These are phyloP conservation scores for Taxillus chinensis DNA, from an alignment of 164 flowering plant species.

Conservation along the genomic window DNA sequence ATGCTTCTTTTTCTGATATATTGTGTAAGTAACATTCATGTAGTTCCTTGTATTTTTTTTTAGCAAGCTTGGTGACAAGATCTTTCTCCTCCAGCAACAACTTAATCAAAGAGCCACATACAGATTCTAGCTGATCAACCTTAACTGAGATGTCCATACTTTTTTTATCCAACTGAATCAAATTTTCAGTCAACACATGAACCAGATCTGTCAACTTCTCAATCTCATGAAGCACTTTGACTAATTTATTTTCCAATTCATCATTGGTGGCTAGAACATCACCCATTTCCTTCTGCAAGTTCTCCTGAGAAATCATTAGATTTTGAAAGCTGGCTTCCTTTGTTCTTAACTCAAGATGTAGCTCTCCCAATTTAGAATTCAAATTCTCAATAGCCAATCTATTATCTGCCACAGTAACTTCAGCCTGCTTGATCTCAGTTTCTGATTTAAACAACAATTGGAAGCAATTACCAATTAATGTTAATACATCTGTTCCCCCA, in stretches of 20 bases:
- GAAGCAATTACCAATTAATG: too few species aligned
- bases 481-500: too few species aligned
- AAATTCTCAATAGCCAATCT: slow-evolving; percentile 35
- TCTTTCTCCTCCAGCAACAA: slow-evolving; percentile 47
- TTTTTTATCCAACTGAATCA: slow-evolving; percentile 52
- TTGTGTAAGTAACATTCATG: slow-evolving; percentile 24
- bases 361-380: slow-evolving; percentile 38
- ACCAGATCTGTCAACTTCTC: slow-evolving; percentile 38
- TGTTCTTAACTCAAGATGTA: slow-evolving; percentile 32
- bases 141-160: slow-evolving; percentile 35
- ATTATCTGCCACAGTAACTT: slow-evolving; percentile 39
- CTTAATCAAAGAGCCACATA: slow-evolving; percentile 38
- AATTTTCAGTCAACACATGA: slow-evolving; percentile 24
- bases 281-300: slow-evolving; percentile 54
- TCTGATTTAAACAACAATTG: slow-evolving; percentile 29
- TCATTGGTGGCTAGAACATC: slow-evolving; percentile 40
- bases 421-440: slow-evolving; percentile 44
- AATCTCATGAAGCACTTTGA: slow-evolving; percentile 37
- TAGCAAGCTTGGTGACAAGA: slow-evolving; percentile 36
- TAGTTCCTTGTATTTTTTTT: slow-evolving; percentile 34
- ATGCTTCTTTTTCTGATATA: slow-evolving; percentile 46
- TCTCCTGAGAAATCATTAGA: slow-evolving; percentile 31
- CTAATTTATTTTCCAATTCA: slow-evolving; percentile 32
- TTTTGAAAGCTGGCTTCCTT: slow-evolving; percentile 47
- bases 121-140: slow-evolving; percentile 41